A percentile compares a stretch with the other conserved stretches of the same genome.
Conservation (phyloP, 139 green algal genomes). For the Ettlia oleoabundans region DNA sequence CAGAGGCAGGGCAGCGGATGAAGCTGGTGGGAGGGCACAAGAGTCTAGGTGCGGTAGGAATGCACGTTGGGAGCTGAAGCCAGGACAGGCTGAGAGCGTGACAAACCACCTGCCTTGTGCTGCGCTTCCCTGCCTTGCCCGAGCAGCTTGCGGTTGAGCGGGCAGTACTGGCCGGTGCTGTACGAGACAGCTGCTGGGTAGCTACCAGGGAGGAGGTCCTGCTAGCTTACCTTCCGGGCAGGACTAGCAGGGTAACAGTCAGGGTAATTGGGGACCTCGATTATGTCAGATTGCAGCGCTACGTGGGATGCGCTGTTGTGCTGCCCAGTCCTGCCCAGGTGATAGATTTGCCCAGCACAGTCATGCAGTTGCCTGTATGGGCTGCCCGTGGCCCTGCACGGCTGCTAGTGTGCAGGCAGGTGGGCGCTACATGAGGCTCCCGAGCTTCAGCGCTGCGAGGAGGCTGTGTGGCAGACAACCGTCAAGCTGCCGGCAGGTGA, state of each 20-base stretch:
- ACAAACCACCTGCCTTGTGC: too few relatives aligned
- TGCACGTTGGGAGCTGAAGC: too few relatives aligned
- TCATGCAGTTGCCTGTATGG: background rate
- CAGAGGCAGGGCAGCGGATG: background rate
- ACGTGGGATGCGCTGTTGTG: too few relatives aligned
- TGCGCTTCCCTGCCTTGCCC: too few relatives aligned
- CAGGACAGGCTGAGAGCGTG: too few relatives aligned
- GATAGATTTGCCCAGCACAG: too few relatives aligned
- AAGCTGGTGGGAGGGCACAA: slow-evolving; percentile 16
- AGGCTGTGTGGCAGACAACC: background rate
- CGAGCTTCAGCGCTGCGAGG: background rate
- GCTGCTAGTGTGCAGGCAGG: slow-evolving; percentile 5
- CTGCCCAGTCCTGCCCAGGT: too few relatives aligned
- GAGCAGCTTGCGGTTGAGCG: slow-evolving; percentile 8
- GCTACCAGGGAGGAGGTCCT: slow-evolving; percentile 45
- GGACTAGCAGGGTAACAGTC: slow-evolving; percentile 31
- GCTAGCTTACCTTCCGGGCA: slow-evolving; percentile 49
- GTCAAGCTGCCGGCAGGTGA: slow-evolving; percentile 20
- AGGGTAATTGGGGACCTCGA: slow-evolving; percentile 45
- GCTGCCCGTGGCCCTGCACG: background rate
- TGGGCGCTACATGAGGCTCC: slow-evolving; percentile 2
- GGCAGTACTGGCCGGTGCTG: slow-evolving; percentile 26
- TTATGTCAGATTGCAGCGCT: too few relatives aligned
- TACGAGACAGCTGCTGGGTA: slow-evolving; percentile 22
- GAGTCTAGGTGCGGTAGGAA: slow-evolving; percentile 18